Evolutionary conservation across 257 asterid species (phyloP), one percentile per base, ranked within the genome.

Genomic region (Solanum phureja): DNA sequence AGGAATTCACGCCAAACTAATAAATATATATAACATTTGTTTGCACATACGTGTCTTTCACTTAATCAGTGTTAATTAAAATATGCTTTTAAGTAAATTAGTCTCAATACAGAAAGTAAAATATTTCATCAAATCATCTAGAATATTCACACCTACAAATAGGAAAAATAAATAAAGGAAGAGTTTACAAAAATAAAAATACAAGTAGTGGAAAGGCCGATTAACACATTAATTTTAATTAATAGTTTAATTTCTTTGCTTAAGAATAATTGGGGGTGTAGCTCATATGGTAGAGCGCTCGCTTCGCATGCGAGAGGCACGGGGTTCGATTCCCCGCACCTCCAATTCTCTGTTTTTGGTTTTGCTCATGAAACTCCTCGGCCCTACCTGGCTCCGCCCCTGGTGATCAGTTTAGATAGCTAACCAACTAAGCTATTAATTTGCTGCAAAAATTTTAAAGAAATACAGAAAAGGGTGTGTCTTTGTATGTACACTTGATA

Each of bases 281-380:
- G 74, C 74, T 68, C 74, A 68, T 68, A 66, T 68, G 74, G 21
- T 68, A 68, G 98, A 94, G 99, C 97, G 98, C 99, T 96, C 98
- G 98, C 98, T 95, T 96, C 94, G 98, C 99, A 95, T 96, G 98
- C 98, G 98, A 96, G 99, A 94, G 99, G 98, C 97, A 93, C 98
- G 98, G 96, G 96, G 97, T 93, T 95, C 95, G 98, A 94, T 96
- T 94, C 98, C 99, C 98, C 96, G 98, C 98, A 94, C 90, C 98
- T 95, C 98, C 97, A 60, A 14, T 52, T 49, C 2, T 46, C 58
- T 38, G 11, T 8, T 38, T 38, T 38, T 38, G 44, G 44, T 38
- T 38, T 38, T 38, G 11, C 44, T 38, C 11, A 38, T 58, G 11
- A 19, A 19, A 2, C 33, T 33, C 34, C 34, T 33, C 34, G 34